Evolutionary conservation across 179 eudicot genomes (phyloP), one percentile per base, ranked within the genome.

Genomic region (Silene noctiflora): DNA sequence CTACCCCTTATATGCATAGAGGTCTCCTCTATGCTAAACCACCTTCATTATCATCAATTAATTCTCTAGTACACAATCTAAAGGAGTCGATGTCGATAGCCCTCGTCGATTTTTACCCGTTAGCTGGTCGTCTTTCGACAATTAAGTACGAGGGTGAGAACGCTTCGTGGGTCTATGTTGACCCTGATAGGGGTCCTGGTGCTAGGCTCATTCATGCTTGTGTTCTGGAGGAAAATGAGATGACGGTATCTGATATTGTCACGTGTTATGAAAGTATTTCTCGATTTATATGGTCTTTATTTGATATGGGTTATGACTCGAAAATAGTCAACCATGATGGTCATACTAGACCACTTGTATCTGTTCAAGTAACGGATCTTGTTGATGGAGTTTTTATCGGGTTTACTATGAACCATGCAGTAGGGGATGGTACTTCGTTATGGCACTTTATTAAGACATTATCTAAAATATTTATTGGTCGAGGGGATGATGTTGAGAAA

Each of bases 21-120:
- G 75, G 75, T 31, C 64, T 72, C 16, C 53, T 72, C 66, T 72
- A 72, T 58, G 13, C 75, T 58, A 72, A 56, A 58, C 66, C 75
- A 31, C 39, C 29, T 7, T 7, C 55, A 27, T 58, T 29, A 4
- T 21, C 25, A 0, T 71, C 74, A 14, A 29, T 72, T 11, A 29
- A 58, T 0, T 56, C 75, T 8, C 9, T 72, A n/a, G 19, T 58
- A 3, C 29, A 72, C 29, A 72, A 58, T 20, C 5, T 72, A 9
- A 72, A 72, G 19, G 10, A 58, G 3, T 72, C 75, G 11, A 9
- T 72, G 16, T 72, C 66, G 21, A n/a, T 58, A 0, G 48, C 66
- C 46, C 66, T 72, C 3, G 66, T 72, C 53, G 65, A 72, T 3
- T 72, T 72, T 72, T 72, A 72, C 46, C 75, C 75, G 46, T 31